Evolutionary conservation across 108 stramenopile species (phyloP), one percentile per base, ranked within the genome.

Genomic region (Pelagomonas calceolata): DNA sequence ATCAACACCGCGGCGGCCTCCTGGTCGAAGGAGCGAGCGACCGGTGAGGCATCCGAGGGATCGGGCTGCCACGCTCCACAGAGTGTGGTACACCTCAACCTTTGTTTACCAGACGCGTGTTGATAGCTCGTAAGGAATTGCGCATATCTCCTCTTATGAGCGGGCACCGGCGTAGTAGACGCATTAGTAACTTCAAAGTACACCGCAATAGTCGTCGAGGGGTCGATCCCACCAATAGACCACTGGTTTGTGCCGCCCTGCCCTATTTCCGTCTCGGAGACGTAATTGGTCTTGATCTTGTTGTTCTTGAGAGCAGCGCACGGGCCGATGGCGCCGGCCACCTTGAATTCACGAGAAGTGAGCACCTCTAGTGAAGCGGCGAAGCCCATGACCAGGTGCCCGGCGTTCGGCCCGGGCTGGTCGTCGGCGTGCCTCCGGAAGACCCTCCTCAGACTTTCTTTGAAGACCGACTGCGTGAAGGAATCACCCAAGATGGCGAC

Each of bases 61-160:
- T 83, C 84, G 72, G 93, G 88, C 77, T 93, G 88, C 95, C 95
- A 94, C 31, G 85, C 83, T 29, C 96, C 97, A 71, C 94, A 95
- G 18, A 95, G 76, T 4, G 99, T 98, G 12, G 99, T 98, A 31
- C 92, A 88, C 36, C 99, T 86, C 67, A 99, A 80, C 63, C 96
- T 83, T 65, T 90, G 93, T 30, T 78, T 78, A 10, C 97, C 97
- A 71, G 80, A 85, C 35, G 95, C 76, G 74, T 96, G 94, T 80
- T 97, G 96, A 82, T 99, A 99, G 76, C 89, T 92, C 14, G 99
- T 98, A 67, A 99, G 72, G 80, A 98, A 96, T 77, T 99, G 96
- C 67, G 93, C 91, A 82, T 81, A 95, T 14, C 94, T 87, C 65
- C 88, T 89, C 72, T 90, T 92, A 72, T 81, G 80, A 30, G 63